phyloP scores from a whole-genome alignment of 108 stramenopile species.

The Pelagomonas calceolata region DNA sequence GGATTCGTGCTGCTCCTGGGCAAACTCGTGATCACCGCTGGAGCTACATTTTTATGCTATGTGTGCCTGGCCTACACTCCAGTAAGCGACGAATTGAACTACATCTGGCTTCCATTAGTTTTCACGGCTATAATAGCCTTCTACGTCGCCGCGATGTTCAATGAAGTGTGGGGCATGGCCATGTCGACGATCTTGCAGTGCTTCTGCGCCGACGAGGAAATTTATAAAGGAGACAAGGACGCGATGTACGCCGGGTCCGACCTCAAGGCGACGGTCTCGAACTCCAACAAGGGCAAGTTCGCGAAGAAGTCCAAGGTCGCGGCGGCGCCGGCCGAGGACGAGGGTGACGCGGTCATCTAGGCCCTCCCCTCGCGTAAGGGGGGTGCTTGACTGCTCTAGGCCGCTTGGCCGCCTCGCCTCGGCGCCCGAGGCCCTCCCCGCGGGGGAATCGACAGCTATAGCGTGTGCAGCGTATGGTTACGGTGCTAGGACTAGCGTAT shows the following conservation, averaged over 20 bases:
- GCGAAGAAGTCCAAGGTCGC: neutral
- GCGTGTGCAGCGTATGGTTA: too few relatives aligned
- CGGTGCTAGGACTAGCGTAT: too few relatives aligned
- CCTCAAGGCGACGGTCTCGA: neutral
- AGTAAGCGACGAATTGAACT: slow-evolving; percentile 2
- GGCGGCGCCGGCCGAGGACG: neutral
- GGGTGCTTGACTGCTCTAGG: too few relatives aligned
- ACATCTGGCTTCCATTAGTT: neutral
- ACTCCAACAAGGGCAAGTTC: neutral
- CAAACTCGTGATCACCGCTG: slow-evolving; percentile 17
- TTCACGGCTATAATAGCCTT: neutral
- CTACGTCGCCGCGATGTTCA: slow-evolving; percentile 14
- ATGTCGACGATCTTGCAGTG: slow-evolving; percentile 40
- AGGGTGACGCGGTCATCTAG: too few relatives aligned
- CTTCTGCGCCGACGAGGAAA: slow-evolving; percentile 46
- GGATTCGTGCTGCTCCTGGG: slow-evolving; percentile 23
- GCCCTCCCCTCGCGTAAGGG: too few relatives aligned
- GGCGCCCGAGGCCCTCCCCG: too few relatives aligned
- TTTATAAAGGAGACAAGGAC: slow-evolving; percentile 15
- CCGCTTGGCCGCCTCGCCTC: too few relatives aligned
- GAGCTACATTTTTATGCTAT: slow-evolving; percentile 6
- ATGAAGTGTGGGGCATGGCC: slow-evolving; percentile 37
- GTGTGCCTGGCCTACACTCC: neutral
- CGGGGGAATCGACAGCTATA: too few relatives aligned
- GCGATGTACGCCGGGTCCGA: neutral